Evolutionary conservation across 345 rosid species (phyloP).

Genomic region (Erodium maritimum): DNA sequence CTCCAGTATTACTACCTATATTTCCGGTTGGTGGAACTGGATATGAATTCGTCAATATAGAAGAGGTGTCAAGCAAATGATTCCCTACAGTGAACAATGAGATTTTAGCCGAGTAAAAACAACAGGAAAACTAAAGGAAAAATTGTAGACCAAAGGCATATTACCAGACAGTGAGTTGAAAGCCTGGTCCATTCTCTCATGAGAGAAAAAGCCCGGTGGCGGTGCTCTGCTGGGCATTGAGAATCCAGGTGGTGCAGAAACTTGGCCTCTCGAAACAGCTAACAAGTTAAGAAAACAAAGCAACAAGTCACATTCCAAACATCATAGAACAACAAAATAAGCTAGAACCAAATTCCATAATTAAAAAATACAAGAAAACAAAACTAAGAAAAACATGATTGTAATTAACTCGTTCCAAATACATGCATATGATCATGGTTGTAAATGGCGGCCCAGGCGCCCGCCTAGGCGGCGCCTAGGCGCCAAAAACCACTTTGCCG

Average conservation of each 20-base stretch:
- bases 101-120: not conserved
- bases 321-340: not conserved
- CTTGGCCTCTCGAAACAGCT: constrained; percentile 48
- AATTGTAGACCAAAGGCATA: not conserved
- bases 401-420: no score
- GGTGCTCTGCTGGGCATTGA: constrained; percentile 70
- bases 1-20: constrained; percentile 11
- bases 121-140: not conserved
- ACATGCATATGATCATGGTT: no score
- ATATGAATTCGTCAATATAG: constrained; percentile 7
- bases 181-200: constrained; percentile 38
- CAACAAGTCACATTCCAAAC: not conserved
- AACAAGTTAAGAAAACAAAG: constrained; percentile 1
- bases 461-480: no score
- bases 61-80: constrained; percentile 16
- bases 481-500: no score
- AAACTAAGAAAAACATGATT: no score
- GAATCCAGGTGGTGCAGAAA: constrained; percentile 85
- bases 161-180: constrained; percentile 40
- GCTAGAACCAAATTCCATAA: no score
- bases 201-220: constrained; percentile 75
- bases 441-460: no score
- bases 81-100: constrained; percentile 17
- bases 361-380: no score
- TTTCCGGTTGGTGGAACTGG: constrained; percentile 12